Conservation (phyloP, 768 basidiomycete genomes). For the Tylopilus balloui region DNA sequence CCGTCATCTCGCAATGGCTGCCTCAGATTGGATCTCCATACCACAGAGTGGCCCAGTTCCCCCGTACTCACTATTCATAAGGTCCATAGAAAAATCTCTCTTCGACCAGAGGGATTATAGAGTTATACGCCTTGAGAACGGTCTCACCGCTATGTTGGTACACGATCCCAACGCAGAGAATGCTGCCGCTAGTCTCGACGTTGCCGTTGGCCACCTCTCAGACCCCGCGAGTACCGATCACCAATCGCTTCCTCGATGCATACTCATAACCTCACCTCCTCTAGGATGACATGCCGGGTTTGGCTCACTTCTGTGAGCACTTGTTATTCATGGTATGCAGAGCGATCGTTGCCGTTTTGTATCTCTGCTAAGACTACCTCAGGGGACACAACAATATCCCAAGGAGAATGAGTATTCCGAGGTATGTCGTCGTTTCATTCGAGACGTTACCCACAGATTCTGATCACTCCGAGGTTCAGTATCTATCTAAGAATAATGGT, state of each 20-base stretch:
- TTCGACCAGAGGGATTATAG: slow-evolving; percentile 80
- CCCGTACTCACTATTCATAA: slow-evolving; percentile 51
- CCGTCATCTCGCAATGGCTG: slow-evolving; percentile 22
- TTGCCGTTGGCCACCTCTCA: slow-evolving; percentile 87
- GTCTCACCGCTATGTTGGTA: slow-evolving; percentile 79
- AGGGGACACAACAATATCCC: slow-evolving; percentile 84
- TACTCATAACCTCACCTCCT: not conserved
- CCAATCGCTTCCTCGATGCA: not conserved
- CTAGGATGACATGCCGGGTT: slow-evolving; percentile 83
- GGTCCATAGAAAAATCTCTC: slow-evolving; percentile 61
- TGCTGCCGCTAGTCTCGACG: slow-evolving; percentile 90
- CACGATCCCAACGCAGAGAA: slow-evolving; percentile 87
- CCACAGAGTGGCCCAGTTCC: slow-evolving; percentile 29
- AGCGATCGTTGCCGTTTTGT: not conserved
- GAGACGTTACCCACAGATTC: not conserved
- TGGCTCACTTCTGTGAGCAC: slow-evolving; percentile 96
- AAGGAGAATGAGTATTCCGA: slow-evolving; percentile 93
- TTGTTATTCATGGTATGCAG: slow-evolving; percentile 84
- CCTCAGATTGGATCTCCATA: slow-evolving; percentile 20
- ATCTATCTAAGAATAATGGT: slow-evolving; percentile 78
- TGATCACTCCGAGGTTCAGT: slow-evolving; percentile 37
- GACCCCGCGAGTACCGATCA: slow-evolving; percentile 70
- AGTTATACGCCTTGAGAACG: slow-evolving; percentile 81
- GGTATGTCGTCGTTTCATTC: slow-evolving; percentile 37
- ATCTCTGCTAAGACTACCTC: slow-evolving; percentile 1